Conservation (phyloP, 345 rosid genomes). For the Syzygium grande region DNA sequence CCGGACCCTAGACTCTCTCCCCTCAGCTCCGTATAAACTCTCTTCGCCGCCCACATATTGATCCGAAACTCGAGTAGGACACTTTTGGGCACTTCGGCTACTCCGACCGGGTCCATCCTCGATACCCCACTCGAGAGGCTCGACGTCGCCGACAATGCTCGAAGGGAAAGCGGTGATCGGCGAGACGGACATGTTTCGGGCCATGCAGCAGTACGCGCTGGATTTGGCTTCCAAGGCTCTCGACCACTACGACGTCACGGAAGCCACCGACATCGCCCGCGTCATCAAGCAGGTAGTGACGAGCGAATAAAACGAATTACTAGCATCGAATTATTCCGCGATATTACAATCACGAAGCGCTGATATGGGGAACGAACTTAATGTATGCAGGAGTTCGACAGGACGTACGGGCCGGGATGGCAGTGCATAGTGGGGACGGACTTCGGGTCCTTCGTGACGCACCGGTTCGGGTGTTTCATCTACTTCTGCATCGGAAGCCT, state of each 20-base stretch:
- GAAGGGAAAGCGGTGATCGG: slow-evolving; percentile 84
- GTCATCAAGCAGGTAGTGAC: slow-evolving; percentile 61
- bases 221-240: slow-evolving; percentile 70
- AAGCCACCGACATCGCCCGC: slow-evolving; percentile 63
- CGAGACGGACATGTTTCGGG: slow-evolving; percentile 72
- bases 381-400: slow-evolving; percentile 49
- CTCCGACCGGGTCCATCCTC: neutral
- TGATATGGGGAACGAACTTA: neutral
- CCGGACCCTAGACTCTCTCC: neutral
- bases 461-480: slow-evolving; percentile 46
- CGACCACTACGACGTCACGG: slow-evolving; percentile 65
- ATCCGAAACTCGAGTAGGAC: neutral
- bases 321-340: neutral
- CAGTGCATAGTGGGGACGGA: slow-evolving; percentile 67
- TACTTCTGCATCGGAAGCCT: slow-evolving; percentile 52
- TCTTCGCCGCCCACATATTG: neutral
- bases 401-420: slow-evolving; percentile 46
- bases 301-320: neutral
- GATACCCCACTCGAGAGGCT: neutral
- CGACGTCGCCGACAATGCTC: slow-evolving; percentile 18
- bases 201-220: slow-evolving; percentile 69
- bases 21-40: neutral
- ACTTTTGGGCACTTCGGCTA: neutral
- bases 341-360: neutral
- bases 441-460: slow-evolving; percentile 69